Base-by-base conservation (phyloP, 2,329 filamentous ascomycete genomes). In the Verticillium zaregamsianum region DNA sequence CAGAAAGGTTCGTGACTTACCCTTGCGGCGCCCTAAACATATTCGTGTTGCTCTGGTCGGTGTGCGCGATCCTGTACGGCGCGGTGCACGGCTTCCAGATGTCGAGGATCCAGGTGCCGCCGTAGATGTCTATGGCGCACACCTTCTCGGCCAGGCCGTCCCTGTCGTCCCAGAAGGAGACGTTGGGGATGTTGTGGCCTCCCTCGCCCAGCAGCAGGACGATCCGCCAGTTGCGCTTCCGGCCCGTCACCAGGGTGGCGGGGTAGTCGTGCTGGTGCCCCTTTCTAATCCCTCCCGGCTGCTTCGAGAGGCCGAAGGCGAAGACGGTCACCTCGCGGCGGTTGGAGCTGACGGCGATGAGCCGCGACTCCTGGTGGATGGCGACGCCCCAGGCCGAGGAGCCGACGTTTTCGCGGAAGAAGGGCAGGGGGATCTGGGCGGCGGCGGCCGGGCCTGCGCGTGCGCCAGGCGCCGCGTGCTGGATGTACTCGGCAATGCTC, bases 281-380 rank as follows among this genome's bases (percentile, higher is more conserved):
- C 63, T 62, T 61, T 69, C 69, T 28, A 64, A 59, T 40, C 63
- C 58, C 35, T 58, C n/a, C 65, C 35, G 39, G 65, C 32, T 58
- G 31, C 39, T 52, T 20, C 55, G 69, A 63, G 55, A 80, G 69
- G 5, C 79, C 80, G 65, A 80, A 78, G 1, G 80, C 81, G 67
- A 86, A 86, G 1, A 87, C 79, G 0, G 78, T 82, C 7, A 84
- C 74, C 64, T 84, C 81, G 59, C 71, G 70, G 4, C 82, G 84
- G 71, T 99, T 99, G 0, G 91, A 88, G 68, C 90, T 91, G 45
- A 96, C 89, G 0, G 94, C 95, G 65, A 99, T 90, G 64, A 97
- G 79, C 0, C 93, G 87, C n/a, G 91, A 92, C 65, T 88, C 79
- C 64, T 86, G 83, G 72, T 98, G 94, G 12, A 97, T 83, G 8